phyloP scores from a whole-genome alignment of 108 stramenopile genomes.

The Chaetoceros tenuissimus region DNA sequence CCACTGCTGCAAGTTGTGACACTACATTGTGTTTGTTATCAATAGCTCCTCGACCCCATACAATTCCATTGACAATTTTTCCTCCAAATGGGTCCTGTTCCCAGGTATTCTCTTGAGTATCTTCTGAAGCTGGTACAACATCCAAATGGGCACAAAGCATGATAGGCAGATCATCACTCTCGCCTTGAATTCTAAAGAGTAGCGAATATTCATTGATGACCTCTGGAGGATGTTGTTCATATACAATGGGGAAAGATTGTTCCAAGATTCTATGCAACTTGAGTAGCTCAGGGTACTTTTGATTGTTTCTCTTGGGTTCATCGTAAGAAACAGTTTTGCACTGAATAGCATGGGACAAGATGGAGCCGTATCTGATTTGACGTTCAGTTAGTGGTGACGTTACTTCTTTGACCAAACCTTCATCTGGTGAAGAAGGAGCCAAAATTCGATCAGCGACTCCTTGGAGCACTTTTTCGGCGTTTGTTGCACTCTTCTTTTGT shows the following conservation, averaged over 20 bases:
- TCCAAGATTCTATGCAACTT: not conserved
- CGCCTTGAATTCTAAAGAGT: not conserved
- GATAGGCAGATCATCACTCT: not conserved
- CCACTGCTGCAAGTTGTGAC: not conserved
- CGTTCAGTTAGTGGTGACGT: not conserved
- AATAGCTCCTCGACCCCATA: not conserved
- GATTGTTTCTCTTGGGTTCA: not conserved
- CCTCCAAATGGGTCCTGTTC: not conserved
- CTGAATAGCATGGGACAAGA: not conserved
- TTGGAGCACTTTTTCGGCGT: not conserved
- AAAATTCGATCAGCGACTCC: not conserved
- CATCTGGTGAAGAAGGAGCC: not conserved
- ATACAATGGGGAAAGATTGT: not conserved
- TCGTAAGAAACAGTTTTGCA: not conserved
- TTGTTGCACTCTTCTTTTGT: not conserved
- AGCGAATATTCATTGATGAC: not conserved
- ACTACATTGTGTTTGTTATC: not conserved
- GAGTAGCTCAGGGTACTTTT: not conserved
- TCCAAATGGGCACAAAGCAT: not conserved
- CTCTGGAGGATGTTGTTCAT: not conserved
- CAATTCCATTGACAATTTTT: not conserved
- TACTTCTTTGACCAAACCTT: not conserved
- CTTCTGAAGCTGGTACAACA: not conserved
- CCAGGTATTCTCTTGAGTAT: not conserved
- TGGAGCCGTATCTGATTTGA: not conserved